Base-by-base conservation (phyloP, 768 basidiomycete species). In the Leccinum longicurvipes region DNA sequence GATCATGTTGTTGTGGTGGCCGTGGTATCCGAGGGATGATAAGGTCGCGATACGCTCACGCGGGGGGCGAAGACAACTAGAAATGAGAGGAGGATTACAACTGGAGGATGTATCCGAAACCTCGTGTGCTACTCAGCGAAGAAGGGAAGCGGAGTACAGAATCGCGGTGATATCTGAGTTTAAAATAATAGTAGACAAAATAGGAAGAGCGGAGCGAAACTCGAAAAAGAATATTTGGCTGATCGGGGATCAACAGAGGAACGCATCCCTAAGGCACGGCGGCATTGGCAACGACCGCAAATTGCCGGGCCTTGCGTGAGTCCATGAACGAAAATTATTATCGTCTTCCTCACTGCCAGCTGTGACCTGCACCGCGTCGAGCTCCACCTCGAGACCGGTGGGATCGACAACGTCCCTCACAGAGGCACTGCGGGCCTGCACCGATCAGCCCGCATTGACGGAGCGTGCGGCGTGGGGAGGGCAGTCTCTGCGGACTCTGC, bases 211-310 rank as follows among this genome's bases (percentile, higher is more conserved):
- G 72, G 72, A 71, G 61, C 62, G 59, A 72, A 60, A 73, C 63
- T 56, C 42, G 63, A 66, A 70, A 66, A 64, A 69, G 66, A 66
- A 63, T 66, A 50, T 69, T 66, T 70, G 61, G 66, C 74, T 84
- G 82, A 84, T 84, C 80, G 76, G 81, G 80, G 82, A 84, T 84
- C 82, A 84, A 76, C 71, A 72, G 72, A 76, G 74, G 70, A 63
- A 69, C 69, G 55, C 66, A 68, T 60, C 56, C 60, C 54, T 57
- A 51, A 72, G 70, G 70, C 61, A 72, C 72, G 28, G 45, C 60
- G 70, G 63, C 51, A 58, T 54, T 62, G 57, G 53, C 55, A 51
- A 60, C 68, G 48, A 62, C 64, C 70, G 70, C 66, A 62, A 64
- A 53, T 32, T 71, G 69, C 70, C 70, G 68, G 39, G 24, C 19